Evolutionary conservation across 495 filamentous ascomycete species (phyloP).

Genomic region (Annulohypoxylon maeteangense): DNA sequence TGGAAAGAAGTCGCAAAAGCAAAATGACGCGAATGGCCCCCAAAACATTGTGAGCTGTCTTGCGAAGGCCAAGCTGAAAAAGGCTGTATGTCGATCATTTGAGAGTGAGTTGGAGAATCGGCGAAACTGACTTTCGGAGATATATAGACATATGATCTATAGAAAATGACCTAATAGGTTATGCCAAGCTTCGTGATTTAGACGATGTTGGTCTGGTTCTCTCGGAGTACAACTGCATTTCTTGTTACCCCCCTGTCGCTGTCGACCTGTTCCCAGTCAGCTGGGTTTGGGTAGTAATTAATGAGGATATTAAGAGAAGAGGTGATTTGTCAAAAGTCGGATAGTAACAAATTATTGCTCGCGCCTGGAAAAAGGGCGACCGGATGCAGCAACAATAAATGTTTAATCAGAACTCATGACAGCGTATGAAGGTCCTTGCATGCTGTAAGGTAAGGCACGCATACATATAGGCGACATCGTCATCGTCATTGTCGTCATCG

Average conservation of each 20-base stretch:
- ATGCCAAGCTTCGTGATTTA: conserved; percentile 24
- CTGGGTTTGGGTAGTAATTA: conserved; percentile 35
- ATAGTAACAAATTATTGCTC: not conserved
- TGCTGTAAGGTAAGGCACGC: conserved; percentile 25
- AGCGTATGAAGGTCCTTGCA: conserved; percentile 19
- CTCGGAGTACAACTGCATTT: conserved; percentile 4
- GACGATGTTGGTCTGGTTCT: conserved; percentile 19
- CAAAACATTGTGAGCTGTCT: conserved; percentile 2
- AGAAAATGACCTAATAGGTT: conserved; percentile 23
- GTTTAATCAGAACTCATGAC: conserved; percentile 32
- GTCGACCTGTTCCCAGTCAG: conserved; percentile 34
- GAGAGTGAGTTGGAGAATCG: conserved; percentile 5
- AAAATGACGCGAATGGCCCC: not conserved
- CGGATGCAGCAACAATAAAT: conserved; percentile 13
- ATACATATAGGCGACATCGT: conserved; percentile 12
- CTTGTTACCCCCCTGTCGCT: not conserved
- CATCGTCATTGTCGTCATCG: conserved; percentile 13
- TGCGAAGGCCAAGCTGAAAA: conserved; percentile 28
- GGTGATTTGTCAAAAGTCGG: conserved; percentile 12
- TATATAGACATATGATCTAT: conserved; percentile 37
- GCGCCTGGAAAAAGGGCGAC: conserved; percentile 9
- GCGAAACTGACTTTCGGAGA: conserved; percentile 25
- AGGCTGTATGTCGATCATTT: conserved; percentile 27
- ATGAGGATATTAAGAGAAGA: conserved; percentile 3
- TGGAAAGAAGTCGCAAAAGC: not conserved